phyloP scores from a whole-genome alignment of 2,329 filamentous ascomycete species.

The Teratosphaeria viscida region DNA sequence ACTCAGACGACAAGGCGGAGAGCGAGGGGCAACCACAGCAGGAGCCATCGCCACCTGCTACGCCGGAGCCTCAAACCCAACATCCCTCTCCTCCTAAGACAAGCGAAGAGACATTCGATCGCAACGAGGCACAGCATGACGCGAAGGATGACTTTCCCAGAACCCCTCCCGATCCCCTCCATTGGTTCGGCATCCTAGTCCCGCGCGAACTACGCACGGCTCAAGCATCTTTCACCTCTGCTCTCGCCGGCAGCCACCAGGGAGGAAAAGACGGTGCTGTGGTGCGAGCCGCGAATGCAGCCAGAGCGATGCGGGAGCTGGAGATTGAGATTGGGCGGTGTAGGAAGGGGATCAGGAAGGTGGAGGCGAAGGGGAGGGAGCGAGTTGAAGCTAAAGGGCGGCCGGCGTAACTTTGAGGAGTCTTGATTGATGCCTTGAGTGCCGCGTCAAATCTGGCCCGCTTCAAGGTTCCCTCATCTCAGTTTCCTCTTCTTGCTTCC shows the following conservation, averaged over 20 bases:
- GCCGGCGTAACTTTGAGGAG: too few relatives aligned
- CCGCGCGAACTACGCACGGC: constrained; percentile 43
- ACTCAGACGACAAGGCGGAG: neutral
- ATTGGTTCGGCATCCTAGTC: constrained; percentile 46
- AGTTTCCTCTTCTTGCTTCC: too few relatives aligned
- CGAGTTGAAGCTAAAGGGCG: too few relatives aligned
- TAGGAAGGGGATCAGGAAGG: constrained; percentile 37
- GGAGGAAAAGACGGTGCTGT: constrained; percentile 40
- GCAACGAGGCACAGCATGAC: neutral
- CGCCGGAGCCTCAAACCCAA: constrained; percentile 33
- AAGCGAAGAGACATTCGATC: too few relatives aligned
- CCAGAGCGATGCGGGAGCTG: constrained; percentile 50
- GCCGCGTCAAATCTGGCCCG: too few relatives aligned
- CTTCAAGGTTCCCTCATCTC: too few relatives aligned
- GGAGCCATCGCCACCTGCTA: constrained; percentile 19
- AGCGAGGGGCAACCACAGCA: constrained; percentile 4
- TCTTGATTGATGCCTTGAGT: too few relatives aligned
- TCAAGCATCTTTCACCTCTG: constrained; percentile 46
- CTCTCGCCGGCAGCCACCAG: constrained; percentile 29
- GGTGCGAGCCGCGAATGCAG: constrained; percentile 47
- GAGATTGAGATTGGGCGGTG: constrained; percentile 58
- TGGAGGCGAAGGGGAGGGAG: constrained; percentile 11
- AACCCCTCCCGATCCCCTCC: constrained; percentile 40
- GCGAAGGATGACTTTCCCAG: neutral
- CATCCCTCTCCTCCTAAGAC: neutral